A percentile compares a stretch with the other conserved stretches of the same genome.
Evolutionary conservation across 305 asterid species (phyloP).

Genomic region (Solanum chacoense): DNA sequence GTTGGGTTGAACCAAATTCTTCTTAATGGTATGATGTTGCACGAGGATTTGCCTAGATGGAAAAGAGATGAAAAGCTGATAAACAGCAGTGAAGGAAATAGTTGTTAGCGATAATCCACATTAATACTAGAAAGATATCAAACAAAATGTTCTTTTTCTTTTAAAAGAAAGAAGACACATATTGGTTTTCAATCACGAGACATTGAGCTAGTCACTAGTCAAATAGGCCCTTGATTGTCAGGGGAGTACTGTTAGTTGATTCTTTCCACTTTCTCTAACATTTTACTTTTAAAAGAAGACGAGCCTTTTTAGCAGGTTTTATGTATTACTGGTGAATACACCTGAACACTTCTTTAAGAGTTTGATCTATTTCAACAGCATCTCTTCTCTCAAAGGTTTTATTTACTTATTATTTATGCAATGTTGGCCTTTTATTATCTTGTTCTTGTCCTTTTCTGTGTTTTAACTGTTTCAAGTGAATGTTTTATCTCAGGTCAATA

Average conservation of each 20-base stretch:
- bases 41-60: neutral
- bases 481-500: constrained; percentile 35
- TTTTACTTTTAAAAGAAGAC: neutral
- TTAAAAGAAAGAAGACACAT: neutral
- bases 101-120: neutral
- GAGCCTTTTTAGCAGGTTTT: neutral
- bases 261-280: neutral
- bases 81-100: neutral
- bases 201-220: neutral
- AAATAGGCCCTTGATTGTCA: neutral
- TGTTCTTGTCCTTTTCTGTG: neutral
- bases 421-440: constrained; percentile 4
- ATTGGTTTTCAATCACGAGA: neutral
- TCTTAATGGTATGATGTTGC: neutral
- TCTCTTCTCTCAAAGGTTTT: neutral
- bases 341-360: neutral
- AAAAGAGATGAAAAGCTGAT: neutral
- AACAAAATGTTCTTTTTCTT: neutral
- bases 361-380: neutral
- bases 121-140: neutral
- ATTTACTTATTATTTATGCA: neutral
- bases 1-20: neutral
- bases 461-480: constrained; percentile 1
- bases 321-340: neutral
- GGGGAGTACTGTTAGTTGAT: neutral